Conservation (phyloP, 192 early-diverging fungal species). For the Coemansia guatemalensis region DNA sequence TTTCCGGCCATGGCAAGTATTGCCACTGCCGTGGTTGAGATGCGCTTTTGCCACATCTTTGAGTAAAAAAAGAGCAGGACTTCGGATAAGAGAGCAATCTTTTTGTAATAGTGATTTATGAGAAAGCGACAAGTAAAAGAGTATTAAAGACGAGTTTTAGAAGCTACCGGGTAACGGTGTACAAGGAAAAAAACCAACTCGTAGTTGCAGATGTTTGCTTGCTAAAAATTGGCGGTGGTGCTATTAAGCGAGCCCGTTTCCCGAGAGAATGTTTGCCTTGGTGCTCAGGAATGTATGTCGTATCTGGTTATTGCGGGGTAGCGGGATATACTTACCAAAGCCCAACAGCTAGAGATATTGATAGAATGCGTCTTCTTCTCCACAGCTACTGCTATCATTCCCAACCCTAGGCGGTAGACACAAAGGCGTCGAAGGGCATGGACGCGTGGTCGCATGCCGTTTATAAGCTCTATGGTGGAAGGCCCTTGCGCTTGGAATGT, state of each 20-base stretch:
- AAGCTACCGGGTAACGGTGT: too few relatives aligned
- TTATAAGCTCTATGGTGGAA: background rate
- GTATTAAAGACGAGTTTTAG: too few relatives aligned
- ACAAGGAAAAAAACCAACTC: too few relatives aligned
- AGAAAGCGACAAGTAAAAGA: background rate
- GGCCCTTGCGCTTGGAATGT: background rate
- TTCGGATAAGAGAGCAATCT: background rate
- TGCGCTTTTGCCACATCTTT: conserved; percentile 12
- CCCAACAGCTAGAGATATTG: too few relatives aligned
- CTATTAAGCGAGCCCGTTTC: conserved; percentile 1
- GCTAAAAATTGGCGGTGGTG: background rate
- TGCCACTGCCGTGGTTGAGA: conserved; percentile 1
- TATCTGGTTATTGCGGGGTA: background rate
- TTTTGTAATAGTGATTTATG: background rate
- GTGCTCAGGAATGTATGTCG: conserved; percentile 1
- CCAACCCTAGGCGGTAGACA: too few relatives aligned
- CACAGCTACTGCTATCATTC: too few relatives aligned
- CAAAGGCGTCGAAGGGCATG: too few relatives aligned
- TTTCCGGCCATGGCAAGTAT: background rate
- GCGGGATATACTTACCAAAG: too few relatives aligned
- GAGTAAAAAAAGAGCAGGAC: background rate
- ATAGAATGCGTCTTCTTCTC: too few relatives aligned
- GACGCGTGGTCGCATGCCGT: too few relatives aligned
- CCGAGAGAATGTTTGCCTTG: conserved; percentile 13
- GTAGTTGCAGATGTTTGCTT: background rate